Conservation (phyloP, 1,139 yeast genomes). For the Blastobotrys persicus region DNA sequence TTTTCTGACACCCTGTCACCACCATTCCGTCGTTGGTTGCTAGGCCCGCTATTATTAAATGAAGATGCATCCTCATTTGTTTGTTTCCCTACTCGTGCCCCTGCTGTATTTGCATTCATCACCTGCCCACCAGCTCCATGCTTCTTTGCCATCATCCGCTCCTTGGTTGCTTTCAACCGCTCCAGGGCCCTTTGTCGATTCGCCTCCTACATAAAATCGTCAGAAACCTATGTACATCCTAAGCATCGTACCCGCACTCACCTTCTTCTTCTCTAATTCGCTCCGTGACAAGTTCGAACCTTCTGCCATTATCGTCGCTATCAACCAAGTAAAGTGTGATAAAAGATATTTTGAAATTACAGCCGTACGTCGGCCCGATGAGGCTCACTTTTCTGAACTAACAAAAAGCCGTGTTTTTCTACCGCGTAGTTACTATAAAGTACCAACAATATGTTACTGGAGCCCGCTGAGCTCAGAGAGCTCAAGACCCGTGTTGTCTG, state of each 20-base stretch:
- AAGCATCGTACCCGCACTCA: not conserved
- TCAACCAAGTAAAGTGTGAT: not conserved
- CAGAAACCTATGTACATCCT: not conserved
- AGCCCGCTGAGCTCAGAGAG: not conserved
- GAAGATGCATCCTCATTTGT: not conserved
- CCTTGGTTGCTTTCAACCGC: conserved; percentile 49
- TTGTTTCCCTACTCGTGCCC: not conserved
- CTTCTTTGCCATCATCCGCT: conserved; percentile 20
- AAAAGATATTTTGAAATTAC: not conserved
- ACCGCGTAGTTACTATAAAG: no score
- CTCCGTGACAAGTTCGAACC: not conserved
- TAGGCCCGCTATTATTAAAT: not conserved
- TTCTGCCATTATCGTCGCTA: not conserved
- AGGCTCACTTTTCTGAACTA: no score
- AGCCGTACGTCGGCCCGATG: not conserved
- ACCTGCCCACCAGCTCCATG: not conserved
- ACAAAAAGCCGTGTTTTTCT: not conserved
- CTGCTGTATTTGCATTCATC: conserved; percentile 1
- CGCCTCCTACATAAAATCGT: conserved; percentile 52
- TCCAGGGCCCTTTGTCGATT: conserved; percentile 60
- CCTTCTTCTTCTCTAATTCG: conserved; percentile 9
- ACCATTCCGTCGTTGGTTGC: conserved; percentile 12
- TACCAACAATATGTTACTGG: conserved; percentile 7
- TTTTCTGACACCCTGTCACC: conserved; percentile 29
- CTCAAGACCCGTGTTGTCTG: conserved; percentile 11